Percentiles rank a stretch among this genome's conserved stretches.
Evolutionary conservation across 805 yeast species (phyloP).

Genomic region (Yarrowia keelungensis): DNA sequence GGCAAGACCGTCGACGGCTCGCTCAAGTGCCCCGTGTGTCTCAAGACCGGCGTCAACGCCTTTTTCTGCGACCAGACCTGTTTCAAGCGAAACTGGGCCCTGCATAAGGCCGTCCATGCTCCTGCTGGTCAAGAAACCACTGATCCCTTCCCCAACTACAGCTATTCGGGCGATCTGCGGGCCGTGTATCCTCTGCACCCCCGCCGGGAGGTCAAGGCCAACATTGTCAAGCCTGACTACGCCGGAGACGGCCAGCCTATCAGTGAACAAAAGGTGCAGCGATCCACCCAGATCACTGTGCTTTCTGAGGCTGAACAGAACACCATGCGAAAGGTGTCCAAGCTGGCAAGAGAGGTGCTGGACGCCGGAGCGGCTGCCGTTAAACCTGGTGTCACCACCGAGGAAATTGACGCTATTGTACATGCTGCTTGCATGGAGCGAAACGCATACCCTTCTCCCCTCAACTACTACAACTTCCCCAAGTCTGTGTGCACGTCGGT

Average conservation of each 20-base stretch:
- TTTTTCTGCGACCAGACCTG: conserved; percentile 86
- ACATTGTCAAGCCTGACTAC: conserved; percentile 81
- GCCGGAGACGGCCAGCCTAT: conserved; percentile 80
- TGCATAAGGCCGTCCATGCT: conserved; percentile 77
- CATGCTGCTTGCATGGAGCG: conserved; percentile 89
- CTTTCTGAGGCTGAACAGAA: conserved; percentile 72
- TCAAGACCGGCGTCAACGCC: conserved; percentile 68
- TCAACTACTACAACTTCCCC: conserved; percentile 93
- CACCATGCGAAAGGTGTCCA: conserved; percentile 76
- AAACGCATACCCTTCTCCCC: conserved; percentile 91
- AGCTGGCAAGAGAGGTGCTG: conserved; percentile 82
- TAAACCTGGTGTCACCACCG: conserved; percentile 90
- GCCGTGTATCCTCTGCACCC: conserved; percentile 84
- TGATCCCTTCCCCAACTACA: conserved; percentile 85
- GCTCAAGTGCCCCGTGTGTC: conserved; percentile 90
- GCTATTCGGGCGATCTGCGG: conserved; percentile 74
- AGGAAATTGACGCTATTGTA: conserved; percentile 83
- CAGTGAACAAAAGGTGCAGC: conserved; percentile 74
- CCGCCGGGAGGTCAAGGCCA: conserved; percentile 72
- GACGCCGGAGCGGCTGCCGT: conserved; percentile 86
- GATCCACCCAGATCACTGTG: conserved; percentile 69
- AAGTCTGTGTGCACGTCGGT: conserved; percentile 92
- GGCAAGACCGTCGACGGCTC: conserved; percentile 75
- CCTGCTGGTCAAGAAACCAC: conserved; percentile 60
- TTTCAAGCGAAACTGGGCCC: conserved; percentile 63